Evolutionary conservation across 306 rosid genomes (phyloP), one percentile per base, ranked within the genome.

Genomic region (Cucurbita maxima): DNA sequence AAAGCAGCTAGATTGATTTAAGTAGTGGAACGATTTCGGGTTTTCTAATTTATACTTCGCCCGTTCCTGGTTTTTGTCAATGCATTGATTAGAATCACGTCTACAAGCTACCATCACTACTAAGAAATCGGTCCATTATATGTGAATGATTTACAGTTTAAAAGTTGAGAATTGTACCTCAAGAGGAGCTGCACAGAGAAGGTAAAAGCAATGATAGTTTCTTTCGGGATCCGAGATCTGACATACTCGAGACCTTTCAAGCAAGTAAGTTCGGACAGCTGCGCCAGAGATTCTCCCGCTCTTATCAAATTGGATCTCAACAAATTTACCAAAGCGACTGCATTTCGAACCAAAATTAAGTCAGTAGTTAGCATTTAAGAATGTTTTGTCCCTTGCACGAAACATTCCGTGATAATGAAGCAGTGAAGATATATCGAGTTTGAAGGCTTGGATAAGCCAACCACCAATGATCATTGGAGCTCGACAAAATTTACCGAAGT

Each of bases 251-350:
- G 99, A 95, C 69, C 99, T 89, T 85, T 95, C 99, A 30, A 95
- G 97, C 87, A 95, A 85, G 81, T 95, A 95, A 52, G 99, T 95
- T 16, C 97, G 79, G 50, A 95, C 80, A 57, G 99, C 99, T 40
- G 99, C 99, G 74, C 99, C 99, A 55, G 99, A 95, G 74, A 95
- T 95, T 83, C 97, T 91, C 75, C 99, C 99, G 80, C 83, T 95
- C 88, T 91, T 92, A 87, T 95, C 99, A 56, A 95, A 95, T 87
- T 95, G 99, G 83, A 95, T 89, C 88, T 95, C 99, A 75, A 95
- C 99, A 75, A 95, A 95, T 86, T 95, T 95, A 76, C 99, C 99
- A 84, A 95, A 95, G 71, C 99, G 99, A 95, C 99, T 95, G 96
- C 90, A 91, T 72, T 36, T 30, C 3, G 34, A 30, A 30, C 34